Conservation (phyloP, 2,329 filamentous ascomycete species). For the Diaporthe longicolla region DNA sequence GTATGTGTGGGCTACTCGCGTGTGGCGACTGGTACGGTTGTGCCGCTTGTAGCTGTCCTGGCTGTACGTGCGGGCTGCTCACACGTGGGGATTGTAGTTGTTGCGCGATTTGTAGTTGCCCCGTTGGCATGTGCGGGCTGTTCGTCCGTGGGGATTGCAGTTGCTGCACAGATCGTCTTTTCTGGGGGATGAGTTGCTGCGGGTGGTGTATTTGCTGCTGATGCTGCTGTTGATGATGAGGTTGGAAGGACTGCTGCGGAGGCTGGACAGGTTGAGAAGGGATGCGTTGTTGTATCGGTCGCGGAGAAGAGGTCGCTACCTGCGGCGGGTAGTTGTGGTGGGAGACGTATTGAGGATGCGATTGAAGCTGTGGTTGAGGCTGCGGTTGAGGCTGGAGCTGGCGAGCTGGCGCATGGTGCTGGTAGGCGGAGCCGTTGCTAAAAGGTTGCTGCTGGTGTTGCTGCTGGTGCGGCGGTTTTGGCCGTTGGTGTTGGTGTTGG, state of each 20-base stretch:
- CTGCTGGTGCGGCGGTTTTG: slow-evolving; percentile 43
- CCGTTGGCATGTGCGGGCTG: slow-evolving; percentile 30
- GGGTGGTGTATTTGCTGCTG: slow-evolving; percentile 46
- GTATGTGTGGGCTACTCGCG: slow-evolving; percentile 6
- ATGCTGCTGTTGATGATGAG: slow-evolving; percentile 44
- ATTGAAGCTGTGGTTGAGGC: slow-evolving; percentile 14
- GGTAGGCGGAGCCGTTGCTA: slow-evolving; percentile 46
- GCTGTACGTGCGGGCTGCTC: slow-evolving; percentile 12
- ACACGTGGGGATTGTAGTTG: not conserved
- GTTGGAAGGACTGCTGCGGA: slow-evolving; percentile 36
- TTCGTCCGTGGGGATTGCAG: slow-evolving; percentile 12
- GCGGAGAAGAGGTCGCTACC: slow-evolving; percentile 44
- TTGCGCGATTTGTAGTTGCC: not conserved
- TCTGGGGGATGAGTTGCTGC: slow-evolving; percentile 29
- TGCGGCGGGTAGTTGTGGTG: slow-evolving; percentile 55
- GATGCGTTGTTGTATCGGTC: slow-evolving; percentile 45
- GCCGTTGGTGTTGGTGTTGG: no score
- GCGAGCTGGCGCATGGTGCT: slow-evolving; percentile 39
- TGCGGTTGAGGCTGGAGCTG: slow-evolving; percentile 42
- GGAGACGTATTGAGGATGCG: slow-evolving; percentile 34
- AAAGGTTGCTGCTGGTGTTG: slow-evolving; percentile 43
- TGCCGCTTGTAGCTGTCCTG: not conserved
- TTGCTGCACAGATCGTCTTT: slow-evolving; percentile 24
- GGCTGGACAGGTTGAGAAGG: slow-evolving; percentile 37
- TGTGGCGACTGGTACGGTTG: not conserved